Base-by-base conservation (phyloP, 2,329 filamentous ascomycete species). In the Phyllosticta citriasiana region DNA sequence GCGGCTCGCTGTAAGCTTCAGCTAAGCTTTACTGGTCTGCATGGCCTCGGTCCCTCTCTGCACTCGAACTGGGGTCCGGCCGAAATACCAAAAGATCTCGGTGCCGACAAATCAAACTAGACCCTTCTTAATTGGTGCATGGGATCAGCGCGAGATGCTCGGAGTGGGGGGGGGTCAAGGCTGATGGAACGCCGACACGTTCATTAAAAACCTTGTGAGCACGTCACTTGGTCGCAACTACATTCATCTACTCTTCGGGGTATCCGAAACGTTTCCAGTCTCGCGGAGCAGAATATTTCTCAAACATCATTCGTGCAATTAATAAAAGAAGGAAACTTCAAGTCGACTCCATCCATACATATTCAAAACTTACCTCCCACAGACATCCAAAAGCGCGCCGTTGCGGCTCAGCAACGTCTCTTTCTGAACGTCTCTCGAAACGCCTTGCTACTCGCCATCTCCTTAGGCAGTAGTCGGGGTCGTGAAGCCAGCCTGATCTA, bases 401-500 rank as follows among this genome's bases (percentile, higher is more conserved):
- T n/a, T 47, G 40, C 40, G 14, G 40, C 14, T n/a, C 14, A n/a
- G 3, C 6, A 47, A 4, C 40, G 14, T n/a, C 40, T n/a, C 14
- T 47, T 47, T n/a, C n/a, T n/a, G n/a, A 16, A n/a, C 40, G n/a
- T 14, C n/a, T 47, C 40, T 7, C 40, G 2, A 47, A 47, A 47
- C 40, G 40, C 40, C 40, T 6, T 16, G n/a, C 16, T 47, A 47
- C 40, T 47, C 10, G 24, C 56, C 35, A 24, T 26, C 14, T 25
- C 19, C 12, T 35, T 56, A 57, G 26, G 53, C 53, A 22, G 59
- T 47, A 24, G 57, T 47, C 40, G 57, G 24, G 10, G 53, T 62
- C 30, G 62, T 55, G 47, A 66, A 72, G n/a, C 65, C 65, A 8
- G 65, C 66, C 67, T 81, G 73, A 64, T 83, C 74, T 22, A 83